Conservation (phyloP, 192 early-diverging fungal genomes). For the Entophlyctis luteolus region DNA sequence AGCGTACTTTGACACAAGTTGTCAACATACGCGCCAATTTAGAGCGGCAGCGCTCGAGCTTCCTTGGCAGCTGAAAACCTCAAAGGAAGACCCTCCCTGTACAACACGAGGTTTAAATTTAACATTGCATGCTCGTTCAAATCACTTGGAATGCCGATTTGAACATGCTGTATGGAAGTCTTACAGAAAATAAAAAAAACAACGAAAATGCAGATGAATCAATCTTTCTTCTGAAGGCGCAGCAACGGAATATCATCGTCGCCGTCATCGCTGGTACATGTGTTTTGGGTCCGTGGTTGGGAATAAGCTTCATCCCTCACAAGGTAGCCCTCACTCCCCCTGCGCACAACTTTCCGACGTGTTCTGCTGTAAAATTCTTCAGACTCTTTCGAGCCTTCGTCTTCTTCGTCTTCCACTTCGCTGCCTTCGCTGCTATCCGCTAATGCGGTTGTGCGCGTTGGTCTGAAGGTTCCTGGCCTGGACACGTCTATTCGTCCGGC, state of each 20-base stretch:
- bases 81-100: neutral
- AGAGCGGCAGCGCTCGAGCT: constrained; percentile 24
- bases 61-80: constrained; percentile 24
- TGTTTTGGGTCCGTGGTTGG: neutral
- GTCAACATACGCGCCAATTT: constrained; percentile 26
- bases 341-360: constrained; percentile 26
- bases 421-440: neutral
- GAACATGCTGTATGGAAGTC: neutral
- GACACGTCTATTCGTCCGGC: neutral
- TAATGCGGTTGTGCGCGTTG: neutral
- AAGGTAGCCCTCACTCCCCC: constrained; percentile 54
- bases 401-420: neutral
- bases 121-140: neutral
- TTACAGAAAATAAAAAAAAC: neutral
- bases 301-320: constrained; percentile 21
- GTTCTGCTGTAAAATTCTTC: neutral
- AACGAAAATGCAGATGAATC: neutral
- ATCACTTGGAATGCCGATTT: neutral
- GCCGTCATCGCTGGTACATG: neutral
- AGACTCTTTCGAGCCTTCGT: neutral
- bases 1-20: neutral
- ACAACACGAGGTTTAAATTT: neutral
- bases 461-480: neutral
- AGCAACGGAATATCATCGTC: constrained; percentile 21
- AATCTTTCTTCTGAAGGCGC: neutral